A percentile compares a stretch with the other conserved stretches of the same genome.
Conservation (phyloP, 176 grass and related monocot genomes). For the Avena sativa region DNA sequence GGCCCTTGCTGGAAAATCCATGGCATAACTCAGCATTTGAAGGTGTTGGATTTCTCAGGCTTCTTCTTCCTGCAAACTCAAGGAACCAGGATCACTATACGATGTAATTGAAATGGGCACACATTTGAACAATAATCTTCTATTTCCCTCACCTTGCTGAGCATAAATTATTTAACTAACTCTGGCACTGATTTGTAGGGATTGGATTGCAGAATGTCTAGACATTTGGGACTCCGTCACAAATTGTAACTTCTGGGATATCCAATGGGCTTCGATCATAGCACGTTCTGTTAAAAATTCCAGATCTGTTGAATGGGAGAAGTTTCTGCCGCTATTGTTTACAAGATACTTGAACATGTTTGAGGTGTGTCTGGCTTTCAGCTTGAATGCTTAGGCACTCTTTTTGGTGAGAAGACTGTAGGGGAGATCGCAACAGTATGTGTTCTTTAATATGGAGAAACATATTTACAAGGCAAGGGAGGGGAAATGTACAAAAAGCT, state of each 20-base stretch:
- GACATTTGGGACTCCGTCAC: conserved; percentile 78
- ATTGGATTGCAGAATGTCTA: conserved; percentile 76
- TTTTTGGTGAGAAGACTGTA: background rate
- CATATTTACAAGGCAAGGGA: background rate
- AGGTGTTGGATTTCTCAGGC: conserved; percentile 90
- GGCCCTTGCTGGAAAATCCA: conserved; percentile 88
- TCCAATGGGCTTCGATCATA: conserved; percentile 88
- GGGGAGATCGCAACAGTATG: background rate
- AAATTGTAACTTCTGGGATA: conserved; percentile 98
- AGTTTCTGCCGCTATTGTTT: conserved; percentile 79
- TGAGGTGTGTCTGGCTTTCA: conserved; percentile 66
- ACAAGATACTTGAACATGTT: conserved; percentile 91
- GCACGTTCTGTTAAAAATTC: conserved; percentile 84
- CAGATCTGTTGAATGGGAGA: conserved; percentile 80
- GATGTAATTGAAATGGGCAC: conserved; percentile 53
- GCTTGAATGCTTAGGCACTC: conserved; percentile 21
- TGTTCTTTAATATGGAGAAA: background rate
- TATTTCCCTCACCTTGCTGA: conserved; percentile 13
- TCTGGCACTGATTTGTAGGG: conserved; percentile 57
- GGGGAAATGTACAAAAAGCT: background rate
- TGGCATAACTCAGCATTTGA: conserved; percentile 98
- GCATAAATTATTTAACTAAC: conserved; percentile 44
- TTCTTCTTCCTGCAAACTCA: conserved; percentile 86
- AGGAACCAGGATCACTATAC: conserved; percentile 84
- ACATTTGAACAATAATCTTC: conserved; percentile 38